A percentile compares a stretch with the other conserved stretches of the same genome.
These are phyloP conservation scores for Scolecobasidium constrictum DNA, from an alignment of 2,329 filamentous ascomycete genomes.

Conservation along the genomic window DNA sequence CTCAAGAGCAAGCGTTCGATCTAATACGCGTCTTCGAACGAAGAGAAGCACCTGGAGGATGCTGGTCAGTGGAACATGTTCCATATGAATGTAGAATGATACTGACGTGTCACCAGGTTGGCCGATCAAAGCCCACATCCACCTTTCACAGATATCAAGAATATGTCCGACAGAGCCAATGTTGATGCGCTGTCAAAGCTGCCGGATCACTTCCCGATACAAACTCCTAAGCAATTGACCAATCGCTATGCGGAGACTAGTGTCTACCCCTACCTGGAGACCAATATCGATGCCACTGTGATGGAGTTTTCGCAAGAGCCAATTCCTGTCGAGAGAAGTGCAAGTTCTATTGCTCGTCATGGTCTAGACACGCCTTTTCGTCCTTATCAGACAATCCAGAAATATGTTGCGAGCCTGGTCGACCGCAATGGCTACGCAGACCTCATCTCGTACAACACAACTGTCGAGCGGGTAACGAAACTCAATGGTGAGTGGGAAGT, in stretches of 20 bases:
- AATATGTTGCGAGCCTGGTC: neutral
- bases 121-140: too few species aligned
- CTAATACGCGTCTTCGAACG: constrained; percentile 52
- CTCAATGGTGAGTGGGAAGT: constrained; percentile 1
- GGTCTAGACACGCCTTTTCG: constrained; percentile 5
- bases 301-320: constrained; percentile 44
- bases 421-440: constrained; percentile 4
- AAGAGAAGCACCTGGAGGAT: constrained; percentile 47
- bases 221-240: neutral
- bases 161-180: too few species aligned
- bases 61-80: constrained; percentile 40
- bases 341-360: constrained; percentile 29
- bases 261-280: constrained; percentile 16
- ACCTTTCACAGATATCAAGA: too few species aligned
- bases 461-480: constrained; percentile 1
- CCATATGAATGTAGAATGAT: neutral
- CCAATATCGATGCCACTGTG: constrained; percentile 46
- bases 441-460: constrained; percentile 5
- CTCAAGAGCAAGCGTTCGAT: constrained; percentile 48
- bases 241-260: neutral
- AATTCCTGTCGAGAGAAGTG: constrained; percentile 46
- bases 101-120: neutral
- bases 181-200: too few species aligned
- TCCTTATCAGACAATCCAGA: neutral
- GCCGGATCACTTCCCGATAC: neutral